phyloP scores from a whole-genome alignment of 2,329 filamentous ascomycete genomes.

The Tolypocladium cylindrosporum region DNA sequence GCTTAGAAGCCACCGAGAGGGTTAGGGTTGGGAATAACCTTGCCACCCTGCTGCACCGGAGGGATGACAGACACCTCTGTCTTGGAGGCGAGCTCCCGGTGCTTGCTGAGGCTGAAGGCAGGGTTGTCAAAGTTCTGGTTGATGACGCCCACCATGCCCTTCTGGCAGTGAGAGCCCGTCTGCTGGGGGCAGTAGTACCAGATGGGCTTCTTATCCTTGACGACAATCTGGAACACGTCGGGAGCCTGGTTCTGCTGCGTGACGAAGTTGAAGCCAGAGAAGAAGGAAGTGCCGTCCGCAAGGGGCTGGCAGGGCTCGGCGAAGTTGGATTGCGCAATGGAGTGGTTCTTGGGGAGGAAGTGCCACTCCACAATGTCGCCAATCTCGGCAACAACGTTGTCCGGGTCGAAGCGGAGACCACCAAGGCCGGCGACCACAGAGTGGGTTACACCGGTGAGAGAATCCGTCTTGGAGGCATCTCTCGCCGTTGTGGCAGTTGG shows the following conservation, averaged over 20 bases:
- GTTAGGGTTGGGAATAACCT: constrained; percentile 24
- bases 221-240: constrained; percentile 33
- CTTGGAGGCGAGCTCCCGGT: constrained; percentile 20
- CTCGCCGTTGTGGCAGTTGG: constrained; percentile 18
- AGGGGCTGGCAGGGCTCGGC: constrained; percentile 31
- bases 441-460: constrained; percentile 31
- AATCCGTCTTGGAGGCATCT: constrained; percentile 19
- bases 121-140: constrained; percentile 27
- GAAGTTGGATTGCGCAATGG: constrained; percentile 33
- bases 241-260: constrained; percentile 22
- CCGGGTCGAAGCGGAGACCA: constrained; percentile 39
- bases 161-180: constrained; percentile 33
- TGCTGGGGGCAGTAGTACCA: constrained; percentile 36
- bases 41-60: constrained; percentile 17
- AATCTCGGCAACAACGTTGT: constrained; percentile 34
- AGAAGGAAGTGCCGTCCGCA: constrained; percentile 28
- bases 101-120: constrained; percentile 20
- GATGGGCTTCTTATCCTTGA: constrained; percentile 29
- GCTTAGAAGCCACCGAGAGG: constrained; percentile 9
- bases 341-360: constrained; percentile 42
- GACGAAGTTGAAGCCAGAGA: constrained; percentile 33
- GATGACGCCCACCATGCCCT: constrained; percentile 36
- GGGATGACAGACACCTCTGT: constrained; percentile 17
- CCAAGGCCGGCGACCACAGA: constrained; percentile 33
- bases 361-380: constrained; percentile 46